Conservation (phyloP, 176 grass and related monocot species). For the Carex scoparia region DNA sequence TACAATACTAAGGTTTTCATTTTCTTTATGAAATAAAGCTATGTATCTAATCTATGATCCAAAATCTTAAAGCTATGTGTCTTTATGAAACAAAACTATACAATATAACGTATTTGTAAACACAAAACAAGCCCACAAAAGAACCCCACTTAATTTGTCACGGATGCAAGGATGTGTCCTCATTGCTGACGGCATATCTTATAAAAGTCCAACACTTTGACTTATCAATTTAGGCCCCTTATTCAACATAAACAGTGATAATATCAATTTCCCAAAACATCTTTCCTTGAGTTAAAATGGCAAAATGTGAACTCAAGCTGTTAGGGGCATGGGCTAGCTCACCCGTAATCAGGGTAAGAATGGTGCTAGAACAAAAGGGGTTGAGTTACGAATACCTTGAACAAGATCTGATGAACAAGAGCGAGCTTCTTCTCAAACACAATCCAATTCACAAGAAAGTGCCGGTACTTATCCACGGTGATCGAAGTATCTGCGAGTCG, state of each 20-base stretch:
- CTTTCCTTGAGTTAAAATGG: background rate
- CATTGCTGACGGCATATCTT: background rate
- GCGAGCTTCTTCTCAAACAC: slow-evolving; percentile 29
- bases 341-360: slow-evolving; percentile 4
- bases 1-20: too few relatives aligned
- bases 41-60: too few relatives aligned
- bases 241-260: background rate
- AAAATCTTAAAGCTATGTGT: too few relatives aligned
- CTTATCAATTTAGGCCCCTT: background rate
- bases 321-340: background rate
- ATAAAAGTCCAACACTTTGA: background rate
- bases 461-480: slow-evolving; percentile 22
- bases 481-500: slow-evolving; percentile 20
- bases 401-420: slow-evolving; percentile 8
- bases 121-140: too few relatives aligned
- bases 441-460: slow-evolving; percentile 25
- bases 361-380: slow-evolving; percentile 24
- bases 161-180: background rate
- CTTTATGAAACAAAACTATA: too few relatives aligned
- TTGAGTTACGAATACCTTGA: slow-evolving; percentile 8
- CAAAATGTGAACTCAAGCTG: slow-evolving; percentile 1
- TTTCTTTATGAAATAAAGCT: too few relatives aligned
- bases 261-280: background rate
- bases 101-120: too few relatives aligned
- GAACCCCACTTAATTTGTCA: background rate